These are phyloP conservation scores for Hypoxylon sp. DNA, from an alignment of 2,329 filamentous ascomycete species.

Conservation along the genomic window DNA sequence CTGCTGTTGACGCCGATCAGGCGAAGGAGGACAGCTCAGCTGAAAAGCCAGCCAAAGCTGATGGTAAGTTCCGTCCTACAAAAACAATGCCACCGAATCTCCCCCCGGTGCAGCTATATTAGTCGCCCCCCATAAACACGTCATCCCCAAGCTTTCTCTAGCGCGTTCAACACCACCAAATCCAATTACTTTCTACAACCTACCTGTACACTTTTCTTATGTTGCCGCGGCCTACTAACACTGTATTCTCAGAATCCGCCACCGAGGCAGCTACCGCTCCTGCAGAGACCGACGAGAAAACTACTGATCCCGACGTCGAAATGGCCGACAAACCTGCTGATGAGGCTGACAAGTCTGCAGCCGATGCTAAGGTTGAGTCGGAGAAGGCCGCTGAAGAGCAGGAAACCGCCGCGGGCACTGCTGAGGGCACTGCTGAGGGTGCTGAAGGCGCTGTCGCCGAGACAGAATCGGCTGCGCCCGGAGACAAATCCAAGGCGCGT, in stretches of 20 bases:
- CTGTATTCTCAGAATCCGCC: conserved; percentile 45
- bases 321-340: conserved; percentile 52
- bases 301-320: conserved; percentile 51
- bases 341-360: conserved; percentile 43
- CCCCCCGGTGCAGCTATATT: conserved; percentile 22
- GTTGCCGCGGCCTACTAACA: conserved; percentile 38
- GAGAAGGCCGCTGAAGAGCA: conserved; percentile 39
- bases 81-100: conserved; percentile 25
- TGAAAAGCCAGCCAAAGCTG: conserved; percentile 36
- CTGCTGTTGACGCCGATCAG: conserved; percentile 33
- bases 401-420: conserved; percentile 35
- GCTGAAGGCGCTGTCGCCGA: conserved; percentile 39
- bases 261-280: conserved; percentile 31
- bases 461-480: conserved; percentile 38
- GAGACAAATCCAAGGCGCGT: conserved; percentile 62
- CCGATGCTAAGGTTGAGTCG: conserved; percentile 40
- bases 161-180: conserved; percentile 13
- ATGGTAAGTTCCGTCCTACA: conserved; percentile 44
- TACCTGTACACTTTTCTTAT: conserved; percentile 6
- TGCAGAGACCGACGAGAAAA: conserved; percentile 51
- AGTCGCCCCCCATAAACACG: conserved; percentile 30
- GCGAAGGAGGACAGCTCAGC: conserved; percentile 35
- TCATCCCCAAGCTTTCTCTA: conserved; percentile 12
- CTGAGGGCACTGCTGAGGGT: conserved; percentile 31
- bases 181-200: conserved; percentile 17